Conservation (phyloP, 345 rosid genomes). For the Raphanus sativus region DNA sequence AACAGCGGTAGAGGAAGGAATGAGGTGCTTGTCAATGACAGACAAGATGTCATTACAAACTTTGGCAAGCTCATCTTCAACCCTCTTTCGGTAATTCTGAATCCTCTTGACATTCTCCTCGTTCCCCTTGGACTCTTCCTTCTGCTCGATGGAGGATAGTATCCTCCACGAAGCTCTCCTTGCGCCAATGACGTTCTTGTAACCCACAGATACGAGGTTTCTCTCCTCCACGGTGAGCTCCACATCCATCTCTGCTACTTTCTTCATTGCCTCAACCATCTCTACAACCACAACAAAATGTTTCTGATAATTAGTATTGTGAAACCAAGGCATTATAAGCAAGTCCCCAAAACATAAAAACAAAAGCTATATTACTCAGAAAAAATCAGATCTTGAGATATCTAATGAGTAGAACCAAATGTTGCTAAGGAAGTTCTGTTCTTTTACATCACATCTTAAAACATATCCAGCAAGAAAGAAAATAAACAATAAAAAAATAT, state of each 20-base stretch:
- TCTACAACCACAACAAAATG: constrained; percentile 37
- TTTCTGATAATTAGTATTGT: too few species aligned
- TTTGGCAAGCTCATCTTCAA: constrained; percentile 74
- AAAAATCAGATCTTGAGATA: constrained; percentile 16
- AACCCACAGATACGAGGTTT: constrained; percentile 81
- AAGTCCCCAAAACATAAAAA: too few species aligned
- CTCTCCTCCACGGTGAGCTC: constrained; percentile 84
- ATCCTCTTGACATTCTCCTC: constrained; percentile 69
- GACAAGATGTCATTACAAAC: constrained; percentile 70
- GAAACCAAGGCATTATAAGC: too few species aligned
- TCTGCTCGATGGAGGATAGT: constrained; percentile 79
- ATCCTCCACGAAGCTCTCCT: constrained; percentile 77
- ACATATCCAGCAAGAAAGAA: background rate
- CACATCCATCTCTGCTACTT: constrained; percentile 64
- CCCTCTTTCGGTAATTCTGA: constrained; percentile 63
- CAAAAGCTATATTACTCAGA: too few species aligned
- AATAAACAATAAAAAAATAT: background rate
- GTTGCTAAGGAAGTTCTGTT: background rate
- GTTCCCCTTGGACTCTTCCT: constrained; percentile 76
- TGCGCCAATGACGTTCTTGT: constrained; percentile 84
- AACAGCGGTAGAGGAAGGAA: constrained; percentile 68
- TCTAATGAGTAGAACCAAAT: background rate
- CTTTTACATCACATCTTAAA: background rate
- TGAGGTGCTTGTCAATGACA: constrained; percentile 51
- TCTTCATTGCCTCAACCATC: constrained; percentile 87